Conservation (phyloP, 768 basidiomycete species). For the Leccinum variicolor region DNA sequence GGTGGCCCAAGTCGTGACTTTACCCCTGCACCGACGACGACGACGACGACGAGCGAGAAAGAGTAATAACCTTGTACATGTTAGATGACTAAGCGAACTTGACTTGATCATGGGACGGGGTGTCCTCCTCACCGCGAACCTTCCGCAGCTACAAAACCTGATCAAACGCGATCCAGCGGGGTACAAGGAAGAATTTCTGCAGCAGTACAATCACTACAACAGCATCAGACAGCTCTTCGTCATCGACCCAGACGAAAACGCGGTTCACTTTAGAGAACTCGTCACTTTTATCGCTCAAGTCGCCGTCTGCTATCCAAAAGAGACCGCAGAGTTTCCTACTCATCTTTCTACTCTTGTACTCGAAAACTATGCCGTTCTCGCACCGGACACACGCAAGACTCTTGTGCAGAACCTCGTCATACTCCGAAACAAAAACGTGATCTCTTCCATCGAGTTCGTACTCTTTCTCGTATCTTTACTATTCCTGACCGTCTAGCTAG, state of each 20-base stretch:
- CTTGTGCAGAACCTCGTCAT: constrained; percentile 91
- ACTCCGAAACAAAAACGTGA: constrained; percentile 89
- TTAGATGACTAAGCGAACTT: constrained; percentile 18
- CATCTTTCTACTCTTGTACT: constrained; percentile 78
- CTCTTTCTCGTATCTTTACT: background rate
- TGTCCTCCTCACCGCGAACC: constrained; percentile 73
- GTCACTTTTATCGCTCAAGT: constrained; percentile 91
- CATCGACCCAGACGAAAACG: constrained; percentile 80
- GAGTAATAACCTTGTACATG: background rate
- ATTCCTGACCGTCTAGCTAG: constrained; percentile 38
- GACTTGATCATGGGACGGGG: constrained; percentile 4
- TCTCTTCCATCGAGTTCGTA: constrained; percentile 86
- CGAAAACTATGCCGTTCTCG: constrained; percentile 70
- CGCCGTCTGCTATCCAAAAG: constrained; percentile 75
- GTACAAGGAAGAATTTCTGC: constrained; percentile 94
- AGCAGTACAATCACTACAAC: constrained; percentile 95
- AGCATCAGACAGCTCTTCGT: constrained; percentile 83
- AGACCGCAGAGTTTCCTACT: constrained; percentile 81
- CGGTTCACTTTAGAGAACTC: constrained; percentile 80
- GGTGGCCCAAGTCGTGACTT: constrained; percentile 17
- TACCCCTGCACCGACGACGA: background rate
- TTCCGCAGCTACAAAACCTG: constrained; percentile 94
- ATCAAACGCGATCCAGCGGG: constrained; percentile 90
- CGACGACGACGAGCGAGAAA: background rate
- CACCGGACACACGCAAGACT: constrained; percentile 78